These are phyloP conservation scores for Immersiporthe knoxdaviesiana DNA, from an alignment of 2,329 filamentous ascomycete genomes.

Conservation along the genomic window DNA sequence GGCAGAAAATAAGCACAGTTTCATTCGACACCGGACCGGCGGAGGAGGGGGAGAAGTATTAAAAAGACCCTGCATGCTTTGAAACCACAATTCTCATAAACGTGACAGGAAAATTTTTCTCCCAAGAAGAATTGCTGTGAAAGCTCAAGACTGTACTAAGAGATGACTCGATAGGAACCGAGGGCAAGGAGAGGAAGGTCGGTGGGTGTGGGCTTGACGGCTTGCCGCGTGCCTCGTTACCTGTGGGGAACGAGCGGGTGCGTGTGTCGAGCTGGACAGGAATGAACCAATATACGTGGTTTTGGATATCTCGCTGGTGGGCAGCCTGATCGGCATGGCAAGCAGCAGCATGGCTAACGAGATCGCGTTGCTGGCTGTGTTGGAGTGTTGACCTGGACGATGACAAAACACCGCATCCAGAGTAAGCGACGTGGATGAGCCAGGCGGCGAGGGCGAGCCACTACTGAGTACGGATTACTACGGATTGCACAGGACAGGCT, in stretches of 20 bases:
- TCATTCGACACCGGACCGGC: background rate
- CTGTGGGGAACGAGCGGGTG: background rate
- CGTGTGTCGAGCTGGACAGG: background rate
- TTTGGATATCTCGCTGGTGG: background rate
- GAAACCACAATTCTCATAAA: background rate
- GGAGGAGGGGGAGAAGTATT: background rate
- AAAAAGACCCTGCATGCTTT: background rate
- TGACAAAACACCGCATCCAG: background rate
- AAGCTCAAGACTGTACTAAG: background rate
- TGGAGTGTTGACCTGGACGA: background rate
- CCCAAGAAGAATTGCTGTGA: no score
- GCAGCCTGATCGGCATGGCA: background rate
- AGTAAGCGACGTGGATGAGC: background rate
- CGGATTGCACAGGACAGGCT: no score
- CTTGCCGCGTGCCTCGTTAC: background rate
- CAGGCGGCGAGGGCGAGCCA: background rate
- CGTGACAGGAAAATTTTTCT: background rate
- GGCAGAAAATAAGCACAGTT: conserved; percentile 1
- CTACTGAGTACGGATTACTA: no score
- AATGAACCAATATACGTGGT: background rate
- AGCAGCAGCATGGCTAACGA: background rate
- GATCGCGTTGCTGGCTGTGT: no score
- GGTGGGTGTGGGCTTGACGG: background rate
- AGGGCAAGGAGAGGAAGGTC: background rate
- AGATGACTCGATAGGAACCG: background rate